Percentiles rank a stretch among this genome's conserved stretches.
Evolutionary conservation across 2,329 filamentous ascomycete species (phyloP).

Genomic region (Ophiostoma piceae): DNA sequence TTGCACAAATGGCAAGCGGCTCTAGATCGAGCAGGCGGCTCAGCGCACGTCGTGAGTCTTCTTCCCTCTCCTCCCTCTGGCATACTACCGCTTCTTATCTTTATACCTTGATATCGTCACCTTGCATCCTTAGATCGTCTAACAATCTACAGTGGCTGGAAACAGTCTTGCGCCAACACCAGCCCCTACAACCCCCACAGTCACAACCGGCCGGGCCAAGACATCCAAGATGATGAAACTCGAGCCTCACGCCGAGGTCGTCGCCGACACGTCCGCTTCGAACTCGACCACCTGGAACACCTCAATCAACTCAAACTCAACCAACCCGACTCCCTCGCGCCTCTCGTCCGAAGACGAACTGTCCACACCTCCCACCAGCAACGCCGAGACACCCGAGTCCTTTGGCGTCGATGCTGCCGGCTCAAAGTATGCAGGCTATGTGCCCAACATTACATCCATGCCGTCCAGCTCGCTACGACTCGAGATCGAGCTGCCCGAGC

Average conservation of each 20-base stretch:
- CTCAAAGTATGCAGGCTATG: slow-evolving; percentile 6
- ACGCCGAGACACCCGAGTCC: slow-evolving; percentile 38
- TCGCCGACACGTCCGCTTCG: slow-evolving; percentile 31
- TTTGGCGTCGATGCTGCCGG: slow-evolving; percentile 25
- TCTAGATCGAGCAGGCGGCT: slow-evolving; percentile 15
- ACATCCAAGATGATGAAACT: not conserved
- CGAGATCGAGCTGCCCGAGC: slow-evolving; percentile 35
- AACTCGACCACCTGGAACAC: slow-evolving; percentile 29
- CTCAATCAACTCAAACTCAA: slow-evolving; percentile 32
- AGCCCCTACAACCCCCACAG: slow-evolving; percentile 8
- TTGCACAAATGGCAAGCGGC: slow-evolving; percentile 5
- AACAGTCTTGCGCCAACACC: not conserved
- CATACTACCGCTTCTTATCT: not conserved
- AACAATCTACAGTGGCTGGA: slow-evolving; percentile 1
- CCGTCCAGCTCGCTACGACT: slow-evolving; percentile 31
- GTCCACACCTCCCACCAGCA: slow-evolving; percentile 43
- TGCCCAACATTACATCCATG: slow-evolving; percentile 20
- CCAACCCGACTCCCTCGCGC: slow-evolving; percentile 35
- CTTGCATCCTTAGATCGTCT: not conserved
- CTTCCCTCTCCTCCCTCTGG: not conserved
- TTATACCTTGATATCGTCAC: not conserved
- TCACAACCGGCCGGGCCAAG: slow-evolving; percentile 14
- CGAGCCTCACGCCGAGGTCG: slow-evolving; percentile 25
- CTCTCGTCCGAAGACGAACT: slow-evolving; percentile 37
- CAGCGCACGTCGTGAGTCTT: slow-evolving; percentile 19